Evolutionary conservation across 768 basidiomycete species (phyloP), one percentile per base, ranked within the genome.

Genomic region (Mycena floridula): DNA sequence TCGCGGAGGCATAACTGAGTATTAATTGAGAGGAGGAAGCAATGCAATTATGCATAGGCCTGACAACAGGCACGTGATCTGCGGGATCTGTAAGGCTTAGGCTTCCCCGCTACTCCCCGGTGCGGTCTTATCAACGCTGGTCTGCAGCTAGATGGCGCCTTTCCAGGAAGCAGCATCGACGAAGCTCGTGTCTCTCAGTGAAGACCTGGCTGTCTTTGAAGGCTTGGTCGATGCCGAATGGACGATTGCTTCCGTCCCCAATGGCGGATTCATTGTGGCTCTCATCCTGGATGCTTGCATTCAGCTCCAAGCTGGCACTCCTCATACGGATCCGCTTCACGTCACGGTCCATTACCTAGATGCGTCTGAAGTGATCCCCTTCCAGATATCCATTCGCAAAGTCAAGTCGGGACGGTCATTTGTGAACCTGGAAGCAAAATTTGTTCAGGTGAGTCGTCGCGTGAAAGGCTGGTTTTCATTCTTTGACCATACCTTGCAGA

Each of bases 271-370:
- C 53, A 61, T 77, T 15, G 64, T 85, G 13, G 77, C 74, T 1
- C 59, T 77, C 35, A 59, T 79, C 16, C 46, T 85, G 0, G 68
- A 82, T 27, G 72, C 81, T 16, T 78, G 74, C 46, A 65, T 77
- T 7, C 63, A 68, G 40, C 59, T 74, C 45, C 82, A 84, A 57
- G 60, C 66, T 1, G 7, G 15, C 32, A 35, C 32, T 15, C 20
- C 52, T 11, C 81, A 82, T 56, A 59, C 53, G 15, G 81, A 85
- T 50, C 77, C 76, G 15, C 63, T 84, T 36, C 76, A 84, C 55
- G 59, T 82, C 40, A 79, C 74, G 13, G 76, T 77, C 3, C 76
- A 84, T 52, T 86, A 70, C 54, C 63, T 82, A 28, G 65, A 67
- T 18, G 59, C 75, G 2, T 69, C 77, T 1, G 58, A 59, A 7